These are phyloP conservation scores for Coccomyxa subellipsoidea DNA, from an alignment of 163 green algal species.

Conservation along the genomic window DNA sequence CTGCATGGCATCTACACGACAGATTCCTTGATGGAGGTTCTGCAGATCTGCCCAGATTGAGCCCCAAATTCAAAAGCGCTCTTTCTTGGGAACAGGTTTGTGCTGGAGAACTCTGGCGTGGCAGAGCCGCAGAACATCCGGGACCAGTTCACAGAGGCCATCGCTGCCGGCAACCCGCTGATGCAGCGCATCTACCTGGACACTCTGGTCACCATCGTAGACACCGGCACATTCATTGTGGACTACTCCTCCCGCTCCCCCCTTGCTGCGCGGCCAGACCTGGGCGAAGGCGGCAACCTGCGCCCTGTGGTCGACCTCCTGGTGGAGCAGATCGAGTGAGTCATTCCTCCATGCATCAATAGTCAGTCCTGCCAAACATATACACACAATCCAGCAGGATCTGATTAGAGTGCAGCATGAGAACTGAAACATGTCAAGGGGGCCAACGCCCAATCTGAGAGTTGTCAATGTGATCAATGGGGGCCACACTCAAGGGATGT, in stretches of 20 bases:
- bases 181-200: constrained; percentile 74
- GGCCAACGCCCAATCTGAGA: background rate
- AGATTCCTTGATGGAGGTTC: too few relatives aligned
- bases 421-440: too few relatives aligned
- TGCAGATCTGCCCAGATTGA: too few relatives aligned
- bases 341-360: background rate
- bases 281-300: constrained; percentile 83
- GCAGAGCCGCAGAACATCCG: constrained; percentile 89
- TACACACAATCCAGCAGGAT: too few relatives aligned
- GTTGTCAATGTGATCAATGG: background rate
- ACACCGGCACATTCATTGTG: constrained; percentile 72
- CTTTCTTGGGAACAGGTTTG: constrained; percentile 59
- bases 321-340: constrained; percentile 89
- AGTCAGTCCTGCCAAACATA: too few relatives aligned
- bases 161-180: constrained; percentile 60
- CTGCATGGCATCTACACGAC: too few relatives aligned
- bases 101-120: constrained; percentile 92
- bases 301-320: constrained; percentile 91
- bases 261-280: constrained; percentile 74
- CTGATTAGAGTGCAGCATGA: too few relatives aligned
- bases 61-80: background rate
- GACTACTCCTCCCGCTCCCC: constrained; percentile 66
- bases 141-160: constrained; percentile 85
- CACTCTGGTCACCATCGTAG: constrained; percentile 83
- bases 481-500: background rate